phyloP scores from a whole-genome alignment of 2,329 filamentous ascomycete genomes.

The Phialocephala sp. region DNA sequence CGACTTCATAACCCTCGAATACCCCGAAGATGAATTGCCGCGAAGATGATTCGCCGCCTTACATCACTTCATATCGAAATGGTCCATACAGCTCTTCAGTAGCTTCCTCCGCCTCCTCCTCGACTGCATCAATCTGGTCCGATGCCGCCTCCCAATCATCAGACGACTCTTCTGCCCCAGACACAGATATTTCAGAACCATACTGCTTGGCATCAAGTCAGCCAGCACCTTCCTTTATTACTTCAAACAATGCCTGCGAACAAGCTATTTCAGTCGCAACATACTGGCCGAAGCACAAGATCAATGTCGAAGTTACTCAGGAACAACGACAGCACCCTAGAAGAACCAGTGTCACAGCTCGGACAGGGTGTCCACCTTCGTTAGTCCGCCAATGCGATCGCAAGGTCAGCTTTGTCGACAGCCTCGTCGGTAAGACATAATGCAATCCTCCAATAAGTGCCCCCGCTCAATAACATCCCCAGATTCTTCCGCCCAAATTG shows the following conservation, averaged over 20 bases:
- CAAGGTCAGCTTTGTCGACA: constrained; percentile 95
- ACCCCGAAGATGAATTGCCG: constrained; percentile 63
- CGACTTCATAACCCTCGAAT: constrained; percentile 37
- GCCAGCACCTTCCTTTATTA: constrained; percentile 43
- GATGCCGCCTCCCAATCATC: constrained; percentile 72
- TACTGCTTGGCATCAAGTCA: constrained; percentile 46
- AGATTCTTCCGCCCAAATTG: constrained; percentile 98
- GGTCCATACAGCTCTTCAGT: constrained; percentile 72
- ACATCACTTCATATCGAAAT: constrained; percentile 55
- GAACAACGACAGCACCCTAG: constrained; percentile 70
- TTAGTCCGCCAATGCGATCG: constrained; percentile 88
- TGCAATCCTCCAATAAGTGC: constrained; percentile 40
- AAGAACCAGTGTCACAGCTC: constrained; percentile 58
- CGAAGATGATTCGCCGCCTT: constrained; percentile 58
- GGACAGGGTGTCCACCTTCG: constrained; percentile 70
- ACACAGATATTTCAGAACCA: constrained; percentile 54
- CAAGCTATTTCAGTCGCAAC: constrained; percentile 39
- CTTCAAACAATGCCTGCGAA: constrained; percentile 41
- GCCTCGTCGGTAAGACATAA: constrained; percentile 86
- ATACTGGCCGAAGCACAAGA: constrained; percentile 43
- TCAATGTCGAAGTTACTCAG: constrained; percentile 55
- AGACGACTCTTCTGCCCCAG: constrained; percentile 65
- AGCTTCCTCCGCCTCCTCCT: constrained; percentile 77
- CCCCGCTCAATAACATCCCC: constrained; percentile 47
- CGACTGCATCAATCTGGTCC: constrained; percentile 80